Conservation (phyloP, 352 stramenopile species). For the Pythium phragmitis region DNA sequence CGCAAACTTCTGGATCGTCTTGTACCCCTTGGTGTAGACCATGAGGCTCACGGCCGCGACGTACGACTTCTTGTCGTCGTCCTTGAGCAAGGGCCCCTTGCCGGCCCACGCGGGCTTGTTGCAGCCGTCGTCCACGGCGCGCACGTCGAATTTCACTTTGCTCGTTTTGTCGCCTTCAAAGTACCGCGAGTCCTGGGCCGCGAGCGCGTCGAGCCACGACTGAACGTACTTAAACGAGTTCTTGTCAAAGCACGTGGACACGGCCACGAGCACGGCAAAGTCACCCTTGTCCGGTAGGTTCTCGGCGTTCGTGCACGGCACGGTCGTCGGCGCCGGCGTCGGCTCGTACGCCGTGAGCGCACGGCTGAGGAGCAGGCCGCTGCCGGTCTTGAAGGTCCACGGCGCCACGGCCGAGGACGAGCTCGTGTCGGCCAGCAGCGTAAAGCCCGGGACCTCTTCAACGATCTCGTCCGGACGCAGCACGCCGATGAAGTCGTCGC, state of each 20-base stretch:
- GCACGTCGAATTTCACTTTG: constrained; percentile 5
- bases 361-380: neutral
- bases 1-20: neutral
- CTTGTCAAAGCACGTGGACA: constrained; percentile 19
- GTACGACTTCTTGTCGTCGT: neutral
- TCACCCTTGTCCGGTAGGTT: constrained; percentile 1
- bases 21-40: constrained; percentile 7
- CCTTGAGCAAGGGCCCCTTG: neutral
- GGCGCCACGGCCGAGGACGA: neutral
- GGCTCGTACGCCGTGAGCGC: neutral
- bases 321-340: neutral
- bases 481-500: neutral
- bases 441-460: neutral
- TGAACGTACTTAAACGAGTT: neutral
- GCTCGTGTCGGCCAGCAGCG: neutral
- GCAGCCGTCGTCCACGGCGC: constrained; percentile 11
- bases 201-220: constrained; percentile 1
- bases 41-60: constrained; percentile 16
- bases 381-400: constrained; percentile 2
- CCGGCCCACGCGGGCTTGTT: constrained; percentile 1
- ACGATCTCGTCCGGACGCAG: constrained; percentile 1
- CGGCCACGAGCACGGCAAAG: constrained; percentile 5
- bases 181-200: constrained; percentile 7
- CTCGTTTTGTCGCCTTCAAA: constrained; percentile 12
- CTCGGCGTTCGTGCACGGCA: constrained; percentile 5